Base-by-base conservation (phyloP, 2,329 filamentous ascomycete species). In the Fusarium guadeloupense region DNA sequence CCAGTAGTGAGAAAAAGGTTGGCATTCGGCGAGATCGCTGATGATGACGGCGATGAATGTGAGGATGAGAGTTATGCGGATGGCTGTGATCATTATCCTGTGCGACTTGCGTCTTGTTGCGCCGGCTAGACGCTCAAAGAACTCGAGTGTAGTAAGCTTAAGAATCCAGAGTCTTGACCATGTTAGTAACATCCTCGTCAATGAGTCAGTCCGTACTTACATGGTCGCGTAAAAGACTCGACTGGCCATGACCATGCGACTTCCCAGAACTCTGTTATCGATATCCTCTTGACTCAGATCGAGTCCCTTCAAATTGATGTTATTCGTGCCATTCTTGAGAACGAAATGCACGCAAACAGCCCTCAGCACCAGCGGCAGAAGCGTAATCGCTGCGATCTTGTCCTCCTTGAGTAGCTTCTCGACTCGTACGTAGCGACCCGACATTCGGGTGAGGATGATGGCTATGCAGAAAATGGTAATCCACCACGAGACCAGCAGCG, bases 401-500 rank as follows among this genome's bases (percentile, higher is more conserved):
- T 97, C 93, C 74, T 97, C 94, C 45, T 81, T 80, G 71, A 97
- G 97, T 40, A 97, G 83, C 68, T 84, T 86, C 75, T 96, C 91
- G 52, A 90, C 92, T 40, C 93, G 85, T 28, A 96, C 83, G 75
- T 92, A 95, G 59, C 93, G 89, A 41, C 93, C 93, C 54, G 80
- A 80, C 23, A 96, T 78, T 13, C 93, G 86, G 47, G 92, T 81
- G 20, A 92, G 72, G 63, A 97, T 96, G 67, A 97, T 90, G 53
- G 87, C 85, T 20, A 91, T 81, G 56, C 92, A 89, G 73, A 93
- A 93, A 6, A 86, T 79, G 19, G 91, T 93, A 64, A 90, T 92
- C 93, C 93, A 97, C 92, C 93, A 97, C 72, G 90, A 93, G 68
- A 96, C 92, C 60, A 97, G 82, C 42, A 97, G 81, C 1, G 93